These are phyloP conservation scores for Colletotrichum magnum DNA, from an alignment of 2,329 filamentous ascomycete genomes.

Conservation along the genomic window DNA sequence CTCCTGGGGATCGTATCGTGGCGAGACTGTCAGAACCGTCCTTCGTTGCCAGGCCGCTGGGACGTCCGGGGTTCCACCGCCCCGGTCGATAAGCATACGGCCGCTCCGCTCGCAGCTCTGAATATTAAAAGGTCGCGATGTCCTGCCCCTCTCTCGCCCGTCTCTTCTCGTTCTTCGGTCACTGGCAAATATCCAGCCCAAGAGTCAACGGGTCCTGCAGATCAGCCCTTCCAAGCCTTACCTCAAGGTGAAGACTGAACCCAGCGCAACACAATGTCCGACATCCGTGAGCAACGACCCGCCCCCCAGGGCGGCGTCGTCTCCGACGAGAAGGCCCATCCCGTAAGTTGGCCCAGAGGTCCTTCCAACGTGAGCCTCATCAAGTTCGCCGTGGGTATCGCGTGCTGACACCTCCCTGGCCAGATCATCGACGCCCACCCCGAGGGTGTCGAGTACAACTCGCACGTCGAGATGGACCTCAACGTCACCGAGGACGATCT, in stretches of 20 bases:
- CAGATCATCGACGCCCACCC: slow-evolving; percentile 27
- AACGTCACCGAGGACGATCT: slow-evolving; percentile 63
- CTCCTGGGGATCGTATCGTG: slow-evolving; percentile 30
- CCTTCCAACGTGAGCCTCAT: not conserved
- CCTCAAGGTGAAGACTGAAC: slow-evolving; percentile 30
- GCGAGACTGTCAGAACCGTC: slow-evolving; percentile 29
- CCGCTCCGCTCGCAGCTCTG: slow-evolving; percentile 4
- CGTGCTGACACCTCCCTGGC: not conserved
- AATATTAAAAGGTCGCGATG: slow-evolving; percentile 31
- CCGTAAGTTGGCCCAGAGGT: slow-evolving; percentile 3
- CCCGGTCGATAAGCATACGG: slow-evolving; percentile 28
- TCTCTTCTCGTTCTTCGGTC: slow-evolving; percentile 28
- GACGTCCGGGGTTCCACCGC: slow-evolving; percentile 12
- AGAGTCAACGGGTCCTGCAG: slow-evolving; percentile 30
- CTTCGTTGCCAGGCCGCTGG: slow-evolving; percentile 32
- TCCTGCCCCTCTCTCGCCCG: slow-evolving; percentile 10
- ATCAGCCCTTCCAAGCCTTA: slow-evolving; percentile 26
- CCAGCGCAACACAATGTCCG: slow-evolving; percentile 35
- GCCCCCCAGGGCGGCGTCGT: slow-evolving; percentile 33
- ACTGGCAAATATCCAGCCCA: slow-evolving; percentile 38
- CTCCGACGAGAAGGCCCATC: slow-evolving; percentile 29
- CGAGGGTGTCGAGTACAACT: slow-evolving; percentile 23
- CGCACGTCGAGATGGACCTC: slow-evolving; percentile 44
- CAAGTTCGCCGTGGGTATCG: not conserved
- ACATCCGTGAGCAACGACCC: slow-evolving; percentile 29